Percentiles rank a stretch among this genome's conserved stretches.
These are phyloP conservation scores for Coprinopsis strossmayeri DNA, from an alignment of 768 basidiomycete species.

Conservation along the genomic window DNA sequence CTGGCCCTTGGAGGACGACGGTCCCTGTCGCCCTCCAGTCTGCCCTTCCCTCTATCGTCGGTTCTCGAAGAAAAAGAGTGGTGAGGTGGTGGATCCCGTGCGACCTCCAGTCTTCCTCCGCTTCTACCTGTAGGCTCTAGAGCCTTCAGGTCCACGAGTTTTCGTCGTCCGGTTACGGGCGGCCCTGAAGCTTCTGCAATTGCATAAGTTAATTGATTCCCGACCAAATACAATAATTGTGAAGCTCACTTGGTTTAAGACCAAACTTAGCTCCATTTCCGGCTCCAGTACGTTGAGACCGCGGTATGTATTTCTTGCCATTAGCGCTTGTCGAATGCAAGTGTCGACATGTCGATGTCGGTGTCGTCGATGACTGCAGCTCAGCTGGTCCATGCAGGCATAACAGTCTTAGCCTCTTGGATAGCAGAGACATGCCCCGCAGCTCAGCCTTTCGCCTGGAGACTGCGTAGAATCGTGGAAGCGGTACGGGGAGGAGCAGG, in stretches of 20 bases:
- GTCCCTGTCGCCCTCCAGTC: neutral
- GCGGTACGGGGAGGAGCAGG: no score
- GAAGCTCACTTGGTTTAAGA: neutral
- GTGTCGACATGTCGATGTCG: neutral
- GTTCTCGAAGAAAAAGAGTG: neutral
- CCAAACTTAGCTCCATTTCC: neutral
- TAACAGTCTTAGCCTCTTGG: neutral
- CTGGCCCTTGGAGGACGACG: neutral
- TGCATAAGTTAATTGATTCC: neutral
- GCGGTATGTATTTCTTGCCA: neutral
- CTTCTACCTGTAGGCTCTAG: neutral
- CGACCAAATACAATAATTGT: neutral
- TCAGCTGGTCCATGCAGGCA: neutral
- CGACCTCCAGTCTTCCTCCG: neutral
- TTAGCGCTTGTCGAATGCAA: neutral
- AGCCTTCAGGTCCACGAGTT: conserved; percentile 1
- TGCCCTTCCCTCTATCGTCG: neutral
- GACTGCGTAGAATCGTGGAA: no score
- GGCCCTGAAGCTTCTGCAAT: neutral
- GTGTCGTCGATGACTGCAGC: neutral
- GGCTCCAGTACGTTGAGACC: neutral
- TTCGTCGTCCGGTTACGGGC: neutral
- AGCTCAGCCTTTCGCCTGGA: neutral
- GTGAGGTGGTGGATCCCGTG: neutral
- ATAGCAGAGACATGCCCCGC: neutral